Evolutionary conservation across 495 filamentous ascomycete genomes (phyloP).

Genomic region (Penicillium psychrofluorescens): DNA sequence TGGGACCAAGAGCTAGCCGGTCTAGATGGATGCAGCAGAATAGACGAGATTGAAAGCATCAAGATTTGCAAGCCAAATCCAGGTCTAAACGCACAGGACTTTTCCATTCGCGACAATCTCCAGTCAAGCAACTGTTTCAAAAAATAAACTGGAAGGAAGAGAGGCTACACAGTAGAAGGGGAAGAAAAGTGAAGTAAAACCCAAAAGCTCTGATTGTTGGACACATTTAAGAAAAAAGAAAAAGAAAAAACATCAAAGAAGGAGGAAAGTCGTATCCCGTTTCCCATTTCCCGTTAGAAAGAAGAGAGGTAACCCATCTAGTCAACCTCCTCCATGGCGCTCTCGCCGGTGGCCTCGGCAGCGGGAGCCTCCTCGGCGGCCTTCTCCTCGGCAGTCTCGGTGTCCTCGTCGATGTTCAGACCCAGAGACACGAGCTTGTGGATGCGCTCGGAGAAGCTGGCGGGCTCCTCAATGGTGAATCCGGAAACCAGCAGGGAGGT

Average conservation of each 20-base stretch:
- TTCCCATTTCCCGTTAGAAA: constrained; percentile 26
- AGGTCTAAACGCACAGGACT: no score
- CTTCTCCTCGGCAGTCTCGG: constrained; percentile 61
- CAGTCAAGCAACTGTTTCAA: no score
- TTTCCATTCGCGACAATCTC: no score
- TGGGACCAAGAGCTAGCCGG: no score
- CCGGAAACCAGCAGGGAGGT: constrained; percentile 96
- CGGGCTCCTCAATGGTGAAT: constrained; percentile 98
- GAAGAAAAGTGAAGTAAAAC: constrained; percentile 4
- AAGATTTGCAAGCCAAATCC: no score
- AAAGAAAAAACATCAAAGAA: constrained; percentile 18
- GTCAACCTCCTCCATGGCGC: constrained; percentile 70
- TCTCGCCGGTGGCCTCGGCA: constrained; percentile 52
- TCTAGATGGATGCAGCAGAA: no score
- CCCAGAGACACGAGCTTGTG: constrained; percentile 97
- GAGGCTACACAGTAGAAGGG: background rate
- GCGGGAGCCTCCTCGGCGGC: constrained; percentile 55
- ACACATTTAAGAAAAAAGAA: constrained; percentile 4
- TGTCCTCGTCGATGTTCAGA: constrained; percentile 90
- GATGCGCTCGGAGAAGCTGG: constrained; percentile 94
- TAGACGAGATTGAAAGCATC: no score
- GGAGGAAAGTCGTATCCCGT: constrained; percentile 20
- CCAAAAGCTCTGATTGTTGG: background rate
- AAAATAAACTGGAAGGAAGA: no score
- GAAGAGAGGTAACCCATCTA: constrained; percentile 36